Evolutionary conservation across 768 basidiomycete species (phyloP), one percentile per base, ranked within the genome.

Genomic region (Coprinopsis sp.): DNA sequence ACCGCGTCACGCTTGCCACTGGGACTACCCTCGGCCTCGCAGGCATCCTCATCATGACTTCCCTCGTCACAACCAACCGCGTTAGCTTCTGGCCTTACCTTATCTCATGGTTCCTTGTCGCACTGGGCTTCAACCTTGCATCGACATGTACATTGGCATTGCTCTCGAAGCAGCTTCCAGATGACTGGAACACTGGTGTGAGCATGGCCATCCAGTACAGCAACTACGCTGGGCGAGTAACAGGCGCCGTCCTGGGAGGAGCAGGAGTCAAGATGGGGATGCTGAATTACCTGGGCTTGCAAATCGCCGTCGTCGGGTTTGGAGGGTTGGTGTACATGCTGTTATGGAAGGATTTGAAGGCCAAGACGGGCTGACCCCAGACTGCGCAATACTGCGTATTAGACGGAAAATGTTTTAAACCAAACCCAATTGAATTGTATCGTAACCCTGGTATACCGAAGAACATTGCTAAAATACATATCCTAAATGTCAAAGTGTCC

Each of bases 71-170:
- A 21, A 58, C 70, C 19, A 54, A 60, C 19, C 67, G 56, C 19
- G 60, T 80, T 16, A 67, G 61, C 21, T 81, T 78, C 49, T 73
- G 68, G 5, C 70, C 70, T 13, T 54, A 83, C 34, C 70, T 69
- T 44, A 57, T 72, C 6, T 73, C 70, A 49, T 77, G 81, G 80
- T 75, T 75, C 65, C 68, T 76, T 31, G 67, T 85, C 19, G 83
- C 85, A 21, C 69, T 85, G 4, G 84, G 85, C 1, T 87, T 86
- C 69, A 86, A 86, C 60, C 66, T 86, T 10, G 76, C 81, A n/a
- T 82, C 75, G 52, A 85, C 82, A 2, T 77, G 80, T 46, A 85
- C 84, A 25, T 65, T 85, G 50, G 81, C 79, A 47, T 58, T 84
- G 46, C 62, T 87, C 22, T 81, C 78, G 51, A 87, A 87, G 61